Evolutionary conservation across 2,329 filamentous ascomycete genomes (phyloP).

Genomic region (Colletotrichum horii): DNA sequence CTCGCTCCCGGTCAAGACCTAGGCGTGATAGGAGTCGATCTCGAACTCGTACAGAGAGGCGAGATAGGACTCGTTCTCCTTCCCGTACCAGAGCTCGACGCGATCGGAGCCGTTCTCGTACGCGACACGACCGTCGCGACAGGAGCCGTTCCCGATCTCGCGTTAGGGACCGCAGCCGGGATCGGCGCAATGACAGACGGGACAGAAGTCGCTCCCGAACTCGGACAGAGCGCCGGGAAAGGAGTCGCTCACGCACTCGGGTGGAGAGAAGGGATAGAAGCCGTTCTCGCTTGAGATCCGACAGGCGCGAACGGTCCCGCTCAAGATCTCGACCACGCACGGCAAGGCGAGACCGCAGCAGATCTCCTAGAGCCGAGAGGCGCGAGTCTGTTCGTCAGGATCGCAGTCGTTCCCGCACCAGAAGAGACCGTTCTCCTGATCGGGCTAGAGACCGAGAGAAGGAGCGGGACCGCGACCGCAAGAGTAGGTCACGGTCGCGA

Average conservation of each 20-base stretch:
- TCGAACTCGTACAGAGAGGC: conserved; percentile 28
- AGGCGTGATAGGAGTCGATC: conserved; percentile 43
- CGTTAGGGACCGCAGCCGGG: conserved; percentile 38
- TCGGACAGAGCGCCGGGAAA: conserved; percentile 19
- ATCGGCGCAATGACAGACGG: conserved; percentile 34
- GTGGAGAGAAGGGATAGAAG: conserved; percentile 31
- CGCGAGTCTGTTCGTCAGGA: conserved; percentile 23
- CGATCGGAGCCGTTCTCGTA: conserved; percentile 36
- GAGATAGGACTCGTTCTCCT: conserved; percentile 47
- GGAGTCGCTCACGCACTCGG: conserved; percentile 34
- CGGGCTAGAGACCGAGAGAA: conserved; percentile 14
- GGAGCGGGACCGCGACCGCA: conserved; percentile 36
- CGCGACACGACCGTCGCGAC: conserved; percentile 34
- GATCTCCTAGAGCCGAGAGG: conserved; percentile 26
- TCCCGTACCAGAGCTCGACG: conserved; percentile 25
- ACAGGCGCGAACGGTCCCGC: conserved; percentile 11
- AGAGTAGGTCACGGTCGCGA: conserved; percentile 50
- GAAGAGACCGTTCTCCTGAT: conserved; percentile 27
- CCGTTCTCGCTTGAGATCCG: conserved; percentile 29
- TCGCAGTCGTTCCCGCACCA: conserved; percentile 17
- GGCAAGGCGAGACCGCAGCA: conserved; percentile 31
- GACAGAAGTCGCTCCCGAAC: conserved; percentile 37
- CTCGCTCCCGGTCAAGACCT: conserved; percentile 26
- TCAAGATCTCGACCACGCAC: conserved; percentile 11
- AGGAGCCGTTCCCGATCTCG: conserved; percentile 40